These are phyloP conservation scores for Chlamydomonas urium DNA, from an alignment of 139 green algal genomes.

Conservation along the genomic window DNA sequence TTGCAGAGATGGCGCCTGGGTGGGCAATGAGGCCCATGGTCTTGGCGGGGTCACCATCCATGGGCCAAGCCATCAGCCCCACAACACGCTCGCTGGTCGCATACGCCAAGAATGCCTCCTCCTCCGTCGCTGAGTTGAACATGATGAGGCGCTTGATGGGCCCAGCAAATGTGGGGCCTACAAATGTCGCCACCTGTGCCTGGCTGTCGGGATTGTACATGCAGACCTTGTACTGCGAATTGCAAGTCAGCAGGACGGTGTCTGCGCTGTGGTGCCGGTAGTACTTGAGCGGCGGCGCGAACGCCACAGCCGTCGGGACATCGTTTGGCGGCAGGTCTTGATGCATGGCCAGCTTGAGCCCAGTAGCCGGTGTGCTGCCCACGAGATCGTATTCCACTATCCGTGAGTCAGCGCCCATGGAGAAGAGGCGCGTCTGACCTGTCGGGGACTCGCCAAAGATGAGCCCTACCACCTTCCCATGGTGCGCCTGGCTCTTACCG, in stretches of 20 bases:
- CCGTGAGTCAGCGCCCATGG: slow-evolving; percentile 53
- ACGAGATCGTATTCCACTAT: slow-evolving; percentile 66
- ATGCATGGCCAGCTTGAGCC: slow-evolving; percentile 28
- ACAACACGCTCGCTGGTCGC: slow-evolving; percentile 49
- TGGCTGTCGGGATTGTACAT: slow-evolving; percentile 46
- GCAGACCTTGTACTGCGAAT: slow-evolving; percentile 61
- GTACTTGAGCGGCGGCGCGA: slow-evolving; percentile 65
- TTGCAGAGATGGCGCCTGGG: slow-evolving; percentile 41
- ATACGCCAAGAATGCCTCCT: slow-evolving; percentile 56
- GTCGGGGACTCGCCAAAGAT: slow-evolving; percentile 55
- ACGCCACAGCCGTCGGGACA: slow-evolving; percentile 46
- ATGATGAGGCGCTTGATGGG: slow-evolving; percentile 47
- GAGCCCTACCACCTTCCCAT: slow-evolving; percentile 41
- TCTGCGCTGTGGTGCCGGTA: slow-evolving; percentile 44
- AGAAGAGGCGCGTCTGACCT: slow-evolving; percentile 62
- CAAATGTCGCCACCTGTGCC: slow-evolving; percentile 35
- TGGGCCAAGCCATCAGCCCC: slow-evolving; percentile 61
- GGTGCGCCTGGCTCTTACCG: slow-evolving; percentile 53
- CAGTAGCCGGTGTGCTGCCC: slow-evolving; percentile 21
- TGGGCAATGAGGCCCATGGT: slow-evolving; percentile 73
- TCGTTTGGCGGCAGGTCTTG: slow-evolving; percentile 29
- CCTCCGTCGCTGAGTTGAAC: slow-evolving; percentile 39
- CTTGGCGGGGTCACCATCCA: slow-evolving; percentile 53
- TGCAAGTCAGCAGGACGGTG: slow-evolving; percentile 61
- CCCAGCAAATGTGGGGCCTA: slow-evolving; percentile 61